Evolutionary conservation across 768 basidiomycete genomes (phyloP), one percentile per base, ranked within the genome.

Genomic region (Ramaria rubella): DNA sequence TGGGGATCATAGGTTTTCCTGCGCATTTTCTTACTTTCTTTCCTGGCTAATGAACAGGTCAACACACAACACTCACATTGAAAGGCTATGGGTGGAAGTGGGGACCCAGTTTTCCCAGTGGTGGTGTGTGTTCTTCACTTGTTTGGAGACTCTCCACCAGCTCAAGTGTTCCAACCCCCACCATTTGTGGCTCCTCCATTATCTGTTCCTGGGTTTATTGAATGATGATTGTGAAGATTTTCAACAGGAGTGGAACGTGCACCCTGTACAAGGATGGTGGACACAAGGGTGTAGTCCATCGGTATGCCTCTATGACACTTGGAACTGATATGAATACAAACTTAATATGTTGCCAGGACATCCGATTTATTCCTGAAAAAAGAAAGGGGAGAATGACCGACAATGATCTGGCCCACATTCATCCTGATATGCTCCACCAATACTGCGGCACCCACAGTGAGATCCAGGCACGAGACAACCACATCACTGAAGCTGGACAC

Each of bases 141-240:
- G 33, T 17, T 40, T 52, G 15, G 57, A 58, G 30, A 40, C 26
- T 2, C 40, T 44, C 2, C 38, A 52, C 19, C 40, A 31, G 6
- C 49, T 58, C 9, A 42, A 58, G 19, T 17, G 43, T 24, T 27
- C 19, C 15, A 19, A 21, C 17, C 42, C 50, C 17, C 27, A 21
- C 23, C 57, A 58, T 23, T 24, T 52, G 11, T 58, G 57, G 57
- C 57, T 58, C 1, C 31, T 58, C 14, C 57, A 58, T 17, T 17
- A 26, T 6, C 57, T 58, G 4, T 58, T 52, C 42, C 42, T 58
- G 9, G 19, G 46, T 7, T 31, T 52, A 21, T 52, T 58, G 43
- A 58, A 58, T 26, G 2, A 4, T 6, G 57, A 58, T 27, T 29
- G 43, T 5, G 50, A 52, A 17, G 11, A 24, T 2, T 58, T 40